Percentiles rank a stretch among this genome's conserved stretches.
Evolutionary conservation across 1,139 yeast species (phyloP).

Genomic region (Hansenula sp.): DNA sequence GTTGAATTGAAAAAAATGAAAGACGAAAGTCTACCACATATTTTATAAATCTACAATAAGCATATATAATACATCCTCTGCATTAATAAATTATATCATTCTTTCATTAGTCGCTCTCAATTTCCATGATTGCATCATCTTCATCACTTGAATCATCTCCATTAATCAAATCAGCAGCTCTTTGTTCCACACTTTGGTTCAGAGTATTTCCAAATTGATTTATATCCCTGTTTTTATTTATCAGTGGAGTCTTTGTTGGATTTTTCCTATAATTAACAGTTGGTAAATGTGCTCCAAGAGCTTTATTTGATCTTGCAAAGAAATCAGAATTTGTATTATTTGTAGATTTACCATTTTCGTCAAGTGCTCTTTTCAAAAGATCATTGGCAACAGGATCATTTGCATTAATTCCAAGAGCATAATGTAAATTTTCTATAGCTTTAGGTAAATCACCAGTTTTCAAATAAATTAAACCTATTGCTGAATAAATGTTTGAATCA

Average conservation of each 20-base stretch:
- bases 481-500: constrained; percentile 74
- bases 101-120: constrained; percentile 43
- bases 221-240: constrained; percentile 20
- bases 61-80: no score
- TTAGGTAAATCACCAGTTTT: constrained; percentile 59
- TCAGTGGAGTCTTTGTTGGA: constrained; percentile 24
- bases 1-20: not conserved
- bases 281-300: constrained; percentile 7
- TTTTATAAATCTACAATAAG: not conserved
- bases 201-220: constrained; percentile 16
- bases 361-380: constrained; percentile 74
- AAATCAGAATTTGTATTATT: constrained; percentile 11
- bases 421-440: constrained; percentile 77
- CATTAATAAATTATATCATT: no score
- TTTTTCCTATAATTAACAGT: constrained; percentile 12
- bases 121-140: constrained; percentile 59
- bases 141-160: constrained; percentile 59
- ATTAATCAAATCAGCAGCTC: constrained; percentile 34
- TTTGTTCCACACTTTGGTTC: constrained; percentile 19
- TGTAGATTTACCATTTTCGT: constrained; percentile 42
- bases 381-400: constrained; percentile 85
- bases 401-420: constrained; percentile 75
- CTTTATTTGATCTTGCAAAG: constrained; percentile 11
- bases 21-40: not conserved
- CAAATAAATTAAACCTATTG: constrained; percentile 79